Percentiles rank a stretch among this genome's conserved stretches.
Evolutionary conservation across 164 flowering plant genomes (phyloP).

Genomic region (Houttuynia cordata): DNA sequence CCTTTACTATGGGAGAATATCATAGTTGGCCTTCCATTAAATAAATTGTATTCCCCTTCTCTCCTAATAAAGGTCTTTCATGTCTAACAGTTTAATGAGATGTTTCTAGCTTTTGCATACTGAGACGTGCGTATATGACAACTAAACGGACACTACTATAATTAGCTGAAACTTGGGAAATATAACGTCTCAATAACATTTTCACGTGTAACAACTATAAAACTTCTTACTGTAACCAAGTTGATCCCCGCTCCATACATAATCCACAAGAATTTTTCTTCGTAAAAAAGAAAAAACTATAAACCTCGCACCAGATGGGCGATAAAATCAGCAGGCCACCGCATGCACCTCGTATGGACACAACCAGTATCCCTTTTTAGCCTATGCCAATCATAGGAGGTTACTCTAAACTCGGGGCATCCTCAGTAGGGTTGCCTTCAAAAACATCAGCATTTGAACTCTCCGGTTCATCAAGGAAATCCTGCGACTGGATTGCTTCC

Average conservation of each 20-base stretch:
- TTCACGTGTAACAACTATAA: neutral
- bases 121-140: neutral
- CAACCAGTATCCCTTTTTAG: neutral
- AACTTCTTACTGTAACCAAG: neutral
- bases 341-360: neutral
- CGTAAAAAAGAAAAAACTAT: no score
- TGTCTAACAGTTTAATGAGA: no score
- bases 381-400: neutral
- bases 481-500: constrained; percentile 65
- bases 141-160: neutral
- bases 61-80: no score
- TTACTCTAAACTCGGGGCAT: constrained; percentile 85
- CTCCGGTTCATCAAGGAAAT: constrained; percentile 71
- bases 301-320: neutral
- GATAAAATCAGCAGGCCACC: no score
- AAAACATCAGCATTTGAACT: constrained; percentile 65
- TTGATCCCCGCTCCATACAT: neutral
- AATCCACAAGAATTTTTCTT: neutral
- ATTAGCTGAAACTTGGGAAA: neutral
- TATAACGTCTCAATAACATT: neutral
- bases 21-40: no score
- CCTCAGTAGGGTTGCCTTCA: constrained; percentile 90
- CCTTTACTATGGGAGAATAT: no score
- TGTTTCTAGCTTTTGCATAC: neutral
- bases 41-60: no score